These are phyloP conservation scores for Inosperma sp. DNA, from an alignment of 768 basidiomycete species.

Conservation along the genomic window DNA sequence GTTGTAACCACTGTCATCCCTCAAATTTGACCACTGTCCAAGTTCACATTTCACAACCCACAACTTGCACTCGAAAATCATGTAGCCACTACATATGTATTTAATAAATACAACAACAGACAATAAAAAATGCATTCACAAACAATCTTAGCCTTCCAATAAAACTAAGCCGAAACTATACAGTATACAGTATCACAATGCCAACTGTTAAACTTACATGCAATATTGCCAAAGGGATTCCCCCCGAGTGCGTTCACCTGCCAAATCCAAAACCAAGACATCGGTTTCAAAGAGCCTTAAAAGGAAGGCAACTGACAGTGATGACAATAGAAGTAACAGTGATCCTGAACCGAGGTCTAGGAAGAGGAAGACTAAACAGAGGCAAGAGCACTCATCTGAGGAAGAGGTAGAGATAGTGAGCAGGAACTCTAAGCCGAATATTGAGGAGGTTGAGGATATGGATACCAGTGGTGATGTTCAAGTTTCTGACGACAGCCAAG, in stretches of 20 bases:
- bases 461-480: too few species aligned
- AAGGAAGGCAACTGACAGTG: neutral
- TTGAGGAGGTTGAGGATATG: neutral
- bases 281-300: neutral
- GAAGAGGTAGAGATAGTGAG: neutral
- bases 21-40: neutral
- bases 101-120: neutral
- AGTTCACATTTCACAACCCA: neutral
- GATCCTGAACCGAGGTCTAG: neutral
- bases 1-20: neutral
- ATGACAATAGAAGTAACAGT: neutral
- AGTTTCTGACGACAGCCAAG: neutral
- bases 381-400: neutral
- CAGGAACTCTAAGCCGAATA: neutral
- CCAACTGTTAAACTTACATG: neutral
- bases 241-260: neutral
- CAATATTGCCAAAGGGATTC: neutral
- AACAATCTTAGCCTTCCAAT: neutral
- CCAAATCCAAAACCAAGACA: neutral
- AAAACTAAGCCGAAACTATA: too few species aligned
- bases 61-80: neutral
- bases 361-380: neutral
- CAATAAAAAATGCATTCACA: neutral
- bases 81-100: neutral
- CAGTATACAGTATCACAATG: neutral